phyloP scores from a whole-genome alignment of 2,329 filamentous ascomycete genomes.

The Cladosporium colombiae region DNA sequence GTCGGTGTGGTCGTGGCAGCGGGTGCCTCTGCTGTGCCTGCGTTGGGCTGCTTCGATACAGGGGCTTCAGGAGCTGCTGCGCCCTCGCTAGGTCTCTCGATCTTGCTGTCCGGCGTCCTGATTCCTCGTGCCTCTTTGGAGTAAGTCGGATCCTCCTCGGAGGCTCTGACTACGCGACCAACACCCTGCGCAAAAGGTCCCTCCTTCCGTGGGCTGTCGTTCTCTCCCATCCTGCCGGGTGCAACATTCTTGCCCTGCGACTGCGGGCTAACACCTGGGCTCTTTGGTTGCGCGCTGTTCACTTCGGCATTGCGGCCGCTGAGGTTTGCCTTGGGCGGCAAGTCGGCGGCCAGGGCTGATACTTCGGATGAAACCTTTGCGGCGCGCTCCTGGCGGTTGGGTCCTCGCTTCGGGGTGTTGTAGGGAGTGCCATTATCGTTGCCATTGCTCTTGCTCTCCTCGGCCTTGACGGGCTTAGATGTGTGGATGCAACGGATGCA shows the following conservation, averaged over 20 bases:
- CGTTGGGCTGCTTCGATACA: neutral
- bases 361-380: slow-evolving; percentile 32
- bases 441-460: slow-evolving; percentile 6
- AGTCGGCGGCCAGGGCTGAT: slow-evolving; percentile 26
- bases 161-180: neutral
- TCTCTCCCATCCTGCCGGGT: slow-evolving; percentile 29
- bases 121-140: slow-evolving; percentile 15
- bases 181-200: slow-evolving; percentile 28
- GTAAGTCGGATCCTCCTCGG: slow-evolving; percentile 1
- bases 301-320: slow-evolving; percentile 15
- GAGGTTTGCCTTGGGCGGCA: slow-evolving; percentile 14
- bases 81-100: slow-evolving; percentile 22
- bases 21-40: slow-evolving; percentile 12
- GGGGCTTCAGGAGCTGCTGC: neutral
- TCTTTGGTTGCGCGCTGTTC: slow-evolving; percentile 10
- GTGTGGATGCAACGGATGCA: slow-evolving; percentile 30
- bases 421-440: slow-evolving; percentile 16
- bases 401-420: slow-evolving; percentile 26
- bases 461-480: slow-evolving; percentile 20
- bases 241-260: slow-evolving; percentile 16
- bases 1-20: neutral
- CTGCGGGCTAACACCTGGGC: slow-evolving; percentile 4
- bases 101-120: slow-evolving; percentile 14
- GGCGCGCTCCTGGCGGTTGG: slow-evolving; percentile 31
- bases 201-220: slow-evolving; percentile 25